These are phyloP conservation scores for Euphorbia lathyris DNA, from an alignment of 345 rosid species.

Conservation along the genomic window DNA sequence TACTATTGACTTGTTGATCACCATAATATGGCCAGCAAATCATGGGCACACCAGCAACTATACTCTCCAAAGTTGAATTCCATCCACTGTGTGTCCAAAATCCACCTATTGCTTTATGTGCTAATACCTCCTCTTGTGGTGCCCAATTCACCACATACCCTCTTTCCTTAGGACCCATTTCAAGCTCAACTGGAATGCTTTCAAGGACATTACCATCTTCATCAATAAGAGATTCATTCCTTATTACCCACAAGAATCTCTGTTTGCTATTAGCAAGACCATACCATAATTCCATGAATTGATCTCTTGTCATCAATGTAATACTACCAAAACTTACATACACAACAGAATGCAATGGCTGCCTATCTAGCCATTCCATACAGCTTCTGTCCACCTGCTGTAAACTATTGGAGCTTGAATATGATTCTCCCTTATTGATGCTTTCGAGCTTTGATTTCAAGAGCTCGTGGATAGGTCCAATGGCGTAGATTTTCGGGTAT, in stretches of 20 bases:
- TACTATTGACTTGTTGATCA: constrained; percentile 59
- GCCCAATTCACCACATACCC: constrained; percentile 33
- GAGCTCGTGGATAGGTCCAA: constrained; percentile 53
- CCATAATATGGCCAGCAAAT: constrained; percentile 22
- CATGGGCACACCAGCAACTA: not conserved
- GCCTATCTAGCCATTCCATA: constrained; percentile 43
- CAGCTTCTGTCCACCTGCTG: constrained; percentile 41
- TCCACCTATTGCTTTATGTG: constrained; percentile 50
- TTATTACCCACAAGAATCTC: constrained; percentile 43
- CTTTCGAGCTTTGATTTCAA: constrained; percentile 24
- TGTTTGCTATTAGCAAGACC: constrained; percentile 27
- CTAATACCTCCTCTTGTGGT: constrained; percentile 45
- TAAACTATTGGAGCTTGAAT: constrained; percentile 18
- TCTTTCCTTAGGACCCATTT: constrained; percentile 12
- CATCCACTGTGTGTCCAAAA: constrained; percentile 71
- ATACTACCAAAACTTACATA: constrained; percentile 51
- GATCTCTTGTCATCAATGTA: constrained; percentile 5
- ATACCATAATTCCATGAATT: not conserved
- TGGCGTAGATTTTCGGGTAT: constrained; percentile 37
- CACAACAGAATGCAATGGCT: constrained; percentile 34
- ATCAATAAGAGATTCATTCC: constrained; percentile 16
- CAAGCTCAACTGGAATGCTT: constrained; percentile 20
- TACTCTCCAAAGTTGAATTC: constrained; percentile 69
- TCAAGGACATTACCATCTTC: not conserved
- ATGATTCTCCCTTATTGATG: not conserved